Conservation (phyloP, 2,329 filamentous ascomycete genomes). For the Fusarium protoensiforme region DNA sequence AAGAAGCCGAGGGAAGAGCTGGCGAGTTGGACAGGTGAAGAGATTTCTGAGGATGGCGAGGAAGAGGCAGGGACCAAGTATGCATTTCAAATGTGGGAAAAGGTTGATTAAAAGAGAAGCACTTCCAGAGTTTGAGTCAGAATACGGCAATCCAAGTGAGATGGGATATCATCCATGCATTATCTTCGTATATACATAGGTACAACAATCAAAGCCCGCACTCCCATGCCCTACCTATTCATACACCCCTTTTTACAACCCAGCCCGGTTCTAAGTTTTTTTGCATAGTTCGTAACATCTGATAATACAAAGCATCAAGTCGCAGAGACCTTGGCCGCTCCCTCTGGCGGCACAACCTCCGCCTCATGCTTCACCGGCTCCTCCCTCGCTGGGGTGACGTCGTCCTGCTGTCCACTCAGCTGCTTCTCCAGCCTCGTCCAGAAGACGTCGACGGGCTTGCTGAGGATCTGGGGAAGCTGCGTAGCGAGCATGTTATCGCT, state of each 20-base stretch:
- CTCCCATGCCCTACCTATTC: slow-evolving; percentile 24
- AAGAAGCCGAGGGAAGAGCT: slow-evolving; percentile 63
- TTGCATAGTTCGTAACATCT: slow-evolving; percentile 28
- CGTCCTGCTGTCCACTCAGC: slow-evolving; percentile 49
- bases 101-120: slow-evolving; percentile 42
- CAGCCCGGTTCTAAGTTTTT: slow-evolving; percentile 16
- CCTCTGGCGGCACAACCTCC: slow-evolving; percentile 13
- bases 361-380: slow-evolving; percentile 30
- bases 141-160: slow-evolving; percentile 16
- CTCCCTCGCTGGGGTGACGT: slow-evolving; percentile 18
- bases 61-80: slow-evolving; percentile 74
- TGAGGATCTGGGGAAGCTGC: slow-evolving; percentile 48
- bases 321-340: slow-evolving; percentile 34
- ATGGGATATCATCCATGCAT: slow-evolving; percentile 34
- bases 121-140: neutral
- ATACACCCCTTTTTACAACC: slow-evolving; percentile 23
- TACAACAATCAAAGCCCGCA: slow-evolving; percentile 12
- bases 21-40: slow-evolving; percentile 74
- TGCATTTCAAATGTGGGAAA: slow-evolving; percentile 81
- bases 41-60: slow-evolving; percentile 64
- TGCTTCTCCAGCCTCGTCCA: slow-evolving; percentile 56
- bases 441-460: slow-evolving; percentile 55
- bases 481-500: slow-evolving; percentile 55
- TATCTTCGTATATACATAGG: slow-evolving; percentile 26
- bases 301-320: slow-evolving; percentile 41